Evolutionary conservation across 176 grass and related monocot species (phyloP).

Genomic region (Metroxylon sagu): DNA sequence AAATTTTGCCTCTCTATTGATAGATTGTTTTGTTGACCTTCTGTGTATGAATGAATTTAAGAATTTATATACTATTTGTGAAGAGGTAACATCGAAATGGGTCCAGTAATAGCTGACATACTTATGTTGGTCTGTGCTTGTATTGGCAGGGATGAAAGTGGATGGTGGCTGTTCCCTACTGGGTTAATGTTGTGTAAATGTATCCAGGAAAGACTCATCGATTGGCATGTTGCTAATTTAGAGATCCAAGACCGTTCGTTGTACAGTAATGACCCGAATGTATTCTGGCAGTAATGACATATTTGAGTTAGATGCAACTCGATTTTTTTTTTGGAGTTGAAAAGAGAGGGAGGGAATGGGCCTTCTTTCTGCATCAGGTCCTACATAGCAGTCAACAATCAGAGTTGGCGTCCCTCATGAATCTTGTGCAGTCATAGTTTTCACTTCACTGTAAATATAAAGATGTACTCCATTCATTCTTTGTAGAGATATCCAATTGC

Average conservation of each 20-base stretch:
- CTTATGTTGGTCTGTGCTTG: no score
- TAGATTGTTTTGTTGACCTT: no score
- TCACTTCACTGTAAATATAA: slow-evolving; percentile 8
- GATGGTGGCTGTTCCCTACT: slow-evolving; percentile 93
- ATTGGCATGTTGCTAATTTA: slow-evolving; percentile 98
- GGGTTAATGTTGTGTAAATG: slow-evolving; percentile 85
- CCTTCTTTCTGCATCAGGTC: background rate
- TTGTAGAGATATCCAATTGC: background rate
- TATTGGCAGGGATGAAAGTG: slow-evolving; percentile 82
- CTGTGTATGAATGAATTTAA: no score
- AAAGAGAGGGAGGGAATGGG: no score
- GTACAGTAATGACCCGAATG: slow-evolving; percentile 76
- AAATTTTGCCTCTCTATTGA: slow-evolving; percentile 1
- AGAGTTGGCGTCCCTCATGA: slow-evolving; percentile 2
- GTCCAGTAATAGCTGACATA: no score
- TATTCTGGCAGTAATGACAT: slow-evolving; percentile 93
- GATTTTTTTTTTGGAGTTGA: slow-evolving; percentile 19
- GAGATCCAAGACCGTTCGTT: slow-evolving; percentile 92
- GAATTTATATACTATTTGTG: no score
- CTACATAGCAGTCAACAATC: background rate
- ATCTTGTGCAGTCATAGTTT: slow-evolving; percentile 8
- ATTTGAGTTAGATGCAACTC: slow-evolving; percentile 4
- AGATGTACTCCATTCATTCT: slow-evolving; percentile 12
- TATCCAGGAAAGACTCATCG: slow-evolving; percentile 94
- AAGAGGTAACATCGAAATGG: no score